A percentile compares a stretch with the other conserved stretches of the same genome.
These are phyloP conservation scores for Xylaria longipes DNA, from an alignment of 495 filamentous ascomycete species.

Conservation along the genomic window DNA sequence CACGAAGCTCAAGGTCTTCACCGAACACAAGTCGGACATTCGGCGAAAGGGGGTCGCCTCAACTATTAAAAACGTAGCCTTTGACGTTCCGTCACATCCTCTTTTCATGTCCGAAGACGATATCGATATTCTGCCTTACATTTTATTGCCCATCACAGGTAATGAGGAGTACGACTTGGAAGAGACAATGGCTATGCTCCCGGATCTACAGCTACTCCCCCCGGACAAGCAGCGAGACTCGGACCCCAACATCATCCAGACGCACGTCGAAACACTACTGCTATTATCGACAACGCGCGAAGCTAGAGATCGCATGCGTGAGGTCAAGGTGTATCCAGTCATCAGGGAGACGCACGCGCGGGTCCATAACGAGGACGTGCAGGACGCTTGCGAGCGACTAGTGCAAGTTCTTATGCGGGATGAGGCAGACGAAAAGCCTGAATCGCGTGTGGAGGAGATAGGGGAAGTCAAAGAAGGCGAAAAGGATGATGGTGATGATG, in stretches of 20 bases:
- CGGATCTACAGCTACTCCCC: constrained; percentile 85
- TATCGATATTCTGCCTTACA: constrained; percentile 83
- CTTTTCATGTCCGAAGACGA: constrained; percentile 70
- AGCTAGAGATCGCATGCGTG: constrained; percentile 74
- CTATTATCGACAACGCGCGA: constrained; percentile 80
- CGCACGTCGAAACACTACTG: constrained; percentile 86
- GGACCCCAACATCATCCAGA: constrained; percentile 75
- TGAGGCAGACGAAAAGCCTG: constrained; percentile 62
- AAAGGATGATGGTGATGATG: constrained; percentile 68
- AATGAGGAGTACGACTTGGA: constrained; percentile 70
- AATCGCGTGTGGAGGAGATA: constrained; percentile 29
- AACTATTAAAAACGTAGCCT: constrained; percentile 87
- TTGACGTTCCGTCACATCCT: constrained; percentile 71
- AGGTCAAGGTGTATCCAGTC: constrained; percentile 84
- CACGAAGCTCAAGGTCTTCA: constrained; percentile 90
- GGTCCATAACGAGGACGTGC: constrained; percentile 79
- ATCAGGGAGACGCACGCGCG: constrained; percentile 84
- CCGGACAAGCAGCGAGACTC: constrained; percentile 85
- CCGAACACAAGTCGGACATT: constrained; percentile 79
- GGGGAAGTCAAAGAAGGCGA: constrained; percentile 57
- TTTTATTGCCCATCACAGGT: constrained; percentile 72
- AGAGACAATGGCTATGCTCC: constrained; percentile 79
- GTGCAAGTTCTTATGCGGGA: constrained; percentile 94
- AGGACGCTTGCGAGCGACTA: constrained; percentile 84
- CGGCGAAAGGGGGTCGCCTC: constrained; percentile 89